Conservation (phyloP, 805 yeast species). For the Wickerhamomyces bisporus region DNA sequence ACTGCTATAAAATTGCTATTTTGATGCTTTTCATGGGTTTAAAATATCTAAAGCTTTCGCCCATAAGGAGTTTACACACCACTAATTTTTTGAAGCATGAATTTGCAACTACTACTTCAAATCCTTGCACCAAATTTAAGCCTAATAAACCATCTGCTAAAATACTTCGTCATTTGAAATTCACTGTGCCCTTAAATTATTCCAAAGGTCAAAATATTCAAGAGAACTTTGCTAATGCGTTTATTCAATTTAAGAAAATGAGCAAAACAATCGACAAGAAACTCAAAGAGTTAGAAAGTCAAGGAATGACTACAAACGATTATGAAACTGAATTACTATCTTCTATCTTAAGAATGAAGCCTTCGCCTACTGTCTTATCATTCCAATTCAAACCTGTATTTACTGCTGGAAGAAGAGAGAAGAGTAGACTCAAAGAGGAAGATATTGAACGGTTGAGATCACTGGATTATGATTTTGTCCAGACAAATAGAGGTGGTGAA, state of each 20-base stretch:
- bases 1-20: too few species aligned
- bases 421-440: conserved; percentile 37
- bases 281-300: conserved; percentile 31
- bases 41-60: neutral
- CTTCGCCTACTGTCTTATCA: conserved; percentile 66
- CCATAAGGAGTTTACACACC: neutral
- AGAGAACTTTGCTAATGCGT: conserved; percentile 48
- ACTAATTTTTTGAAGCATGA: neutral
- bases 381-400: conserved; percentile 84
- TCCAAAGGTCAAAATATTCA: conserved; percentile 52
- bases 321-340: conserved; percentile 42
- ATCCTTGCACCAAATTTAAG: conserved; percentile 19
- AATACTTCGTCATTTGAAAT: conserved; percentile 39
- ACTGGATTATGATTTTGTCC: conserved; percentile 59
- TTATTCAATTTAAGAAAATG: conserved; percentile 50
- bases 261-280: conserved; percentile 42
- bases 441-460: conserved; percentile 22
- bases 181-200: conserved; percentile 35
- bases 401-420: conserved; percentile 88
- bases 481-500: conserved; percentile 89
- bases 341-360: conserved; percentile 42
- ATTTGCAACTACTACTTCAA: neutral
- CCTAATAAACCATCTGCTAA: conserved; percentile 31
- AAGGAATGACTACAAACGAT: conserved; percentile 38
- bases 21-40: neutral